Conservation (phyloP, 2,329 filamentous ascomycete species). For the Fusarium praegraminearum region DNA sequence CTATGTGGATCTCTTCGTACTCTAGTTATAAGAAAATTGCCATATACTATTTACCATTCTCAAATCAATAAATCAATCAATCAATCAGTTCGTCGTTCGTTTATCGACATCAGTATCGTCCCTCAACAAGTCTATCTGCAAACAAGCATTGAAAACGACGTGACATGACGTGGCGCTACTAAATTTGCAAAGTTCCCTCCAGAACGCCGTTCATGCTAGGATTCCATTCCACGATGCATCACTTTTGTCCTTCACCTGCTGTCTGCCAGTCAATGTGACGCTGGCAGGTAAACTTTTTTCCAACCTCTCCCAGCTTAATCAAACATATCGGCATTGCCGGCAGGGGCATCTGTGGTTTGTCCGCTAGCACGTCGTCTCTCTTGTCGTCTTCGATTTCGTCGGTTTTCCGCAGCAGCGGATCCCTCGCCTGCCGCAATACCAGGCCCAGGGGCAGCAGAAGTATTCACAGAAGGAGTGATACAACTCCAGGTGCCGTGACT, state of each 20-base stretch:
- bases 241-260: constrained; percentile 14
- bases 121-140: constrained; percentile 46
- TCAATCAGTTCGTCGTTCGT: constrained; percentile 36
- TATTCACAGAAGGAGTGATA: constrained; percentile 54
- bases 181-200: constrained; percentile 39
- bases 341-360: constrained; percentile 41
- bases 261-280: background rate
- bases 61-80: constrained; percentile 21
- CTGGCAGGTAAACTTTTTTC: background rate
- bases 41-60: constrained; percentile 31
- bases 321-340: constrained; percentile 37
- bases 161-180: constrained; percentile 30
- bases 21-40: constrained; percentile 29
- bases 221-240: constrained; percentile 24
- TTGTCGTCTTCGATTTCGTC: constrained; percentile 66
- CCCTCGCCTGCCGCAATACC: constrained; percentile 52
- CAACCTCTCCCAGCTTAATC: constrained; percentile 14
- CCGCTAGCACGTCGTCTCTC: constrained; percentile 62
- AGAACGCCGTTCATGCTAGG: constrained; percentile 43
- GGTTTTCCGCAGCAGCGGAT: constrained; percentile 61
- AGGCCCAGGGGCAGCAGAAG: constrained; percentile 54
- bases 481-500: constrained; percentile 68
- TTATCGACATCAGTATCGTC: constrained; percentile 43
- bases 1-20: constrained; percentile 25
- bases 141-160: constrained; percentile 42